Percentiles rank a stretch among this genome's conserved stretches.
phyloP scores from a whole-genome alignment of 441 rosid genomes.

The Euphorbia schlechtendalii region DNA sequence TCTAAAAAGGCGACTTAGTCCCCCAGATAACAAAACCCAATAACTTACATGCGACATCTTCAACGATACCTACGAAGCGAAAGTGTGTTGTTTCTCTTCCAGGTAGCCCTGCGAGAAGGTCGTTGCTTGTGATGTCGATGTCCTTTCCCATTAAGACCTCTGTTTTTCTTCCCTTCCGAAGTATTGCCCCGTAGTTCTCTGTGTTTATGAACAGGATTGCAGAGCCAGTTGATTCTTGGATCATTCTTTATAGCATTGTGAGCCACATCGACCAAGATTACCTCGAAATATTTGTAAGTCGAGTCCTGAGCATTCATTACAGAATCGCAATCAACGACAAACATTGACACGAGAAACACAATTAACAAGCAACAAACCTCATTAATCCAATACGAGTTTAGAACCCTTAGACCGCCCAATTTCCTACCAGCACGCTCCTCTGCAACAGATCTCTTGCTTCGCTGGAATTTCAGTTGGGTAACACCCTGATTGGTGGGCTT shows the following conservation, averaged over 20 bases:
- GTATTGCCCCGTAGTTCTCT: constrained; percentile 86
- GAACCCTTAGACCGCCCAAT: constrained; percentile 84
- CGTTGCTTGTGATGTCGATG: constrained; percentile 72
- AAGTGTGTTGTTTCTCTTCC: constrained; percentile 76
- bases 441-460: constrained; percentile 95
- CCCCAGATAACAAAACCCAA: constrained; percentile 15
- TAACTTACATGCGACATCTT: constrained; percentile 15
- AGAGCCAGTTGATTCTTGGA: constrained; percentile 89
- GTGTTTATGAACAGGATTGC: constrained; percentile 86
- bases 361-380: constrained; percentile 41
- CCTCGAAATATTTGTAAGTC: constrained; percentile 79
- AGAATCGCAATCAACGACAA: constrained; percentile 6
- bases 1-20: constrained; percentile 14
- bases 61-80: constrained; percentile 75
- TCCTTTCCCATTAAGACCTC: constrained; percentile 86
- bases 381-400: constrained; percentile 95
- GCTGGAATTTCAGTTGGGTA: constrained; percentile 95
- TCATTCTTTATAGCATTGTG: constrained; percentile 78
- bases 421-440: constrained; percentile 99
- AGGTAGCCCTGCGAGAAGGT: constrained; percentile 85
- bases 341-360: background rate
- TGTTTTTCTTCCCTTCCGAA: constrained; percentile 79
- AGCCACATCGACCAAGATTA: constrained; percentile 71
- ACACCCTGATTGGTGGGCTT: constrained; percentile 99
- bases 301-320: constrained; percentile 47